Conservation (phyloP, 169 alveolate genomes). For the Babesia ovata region DNA sequence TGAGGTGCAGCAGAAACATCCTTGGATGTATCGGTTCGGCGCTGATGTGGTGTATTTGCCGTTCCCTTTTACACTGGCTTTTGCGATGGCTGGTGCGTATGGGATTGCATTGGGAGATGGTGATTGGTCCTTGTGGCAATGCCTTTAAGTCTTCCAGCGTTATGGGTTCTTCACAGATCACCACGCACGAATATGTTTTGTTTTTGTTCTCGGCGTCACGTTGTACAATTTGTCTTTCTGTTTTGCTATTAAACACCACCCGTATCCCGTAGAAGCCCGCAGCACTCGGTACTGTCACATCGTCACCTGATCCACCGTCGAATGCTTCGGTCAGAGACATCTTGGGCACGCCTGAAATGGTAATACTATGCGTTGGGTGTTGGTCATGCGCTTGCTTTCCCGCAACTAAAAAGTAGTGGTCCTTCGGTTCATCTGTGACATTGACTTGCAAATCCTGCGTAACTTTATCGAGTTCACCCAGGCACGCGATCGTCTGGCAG, state of each 20-base stretch:
- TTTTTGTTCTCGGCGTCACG: conserved; percentile 39
- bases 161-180: conserved; percentile 27
- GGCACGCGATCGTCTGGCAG: background rate
- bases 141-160: conserved; percentile 11
- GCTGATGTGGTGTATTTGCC: conserved; percentile 68
- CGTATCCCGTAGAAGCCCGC: conserved; percentile 23
- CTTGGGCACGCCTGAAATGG: background rate
- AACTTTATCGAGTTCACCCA: background rate
- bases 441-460: background rate
- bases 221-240: conserved; percentile 42
- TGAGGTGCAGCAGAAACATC: conserved; percentile 29
- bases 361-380: background rate
- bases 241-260: conserved; percentile 29
- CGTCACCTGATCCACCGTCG: background rate
- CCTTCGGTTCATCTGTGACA: background rate
- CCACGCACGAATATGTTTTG: conserved; percentile 50
- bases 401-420: background rate
- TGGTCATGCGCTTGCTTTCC: background rate
- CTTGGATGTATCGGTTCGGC: conserved; percentile 67
- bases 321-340: background rate
- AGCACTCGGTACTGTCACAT: background rate
- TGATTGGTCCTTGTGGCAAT: conserved; percentile 63
- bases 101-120: conserved; percentile 71
- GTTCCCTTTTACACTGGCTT: conserved; percentile 68
- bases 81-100: conserved; percentile 72